Evolutionary conservation across 345 rosid species (phyloP), one percentile per base, ranked within the genome.

Genomic region (Hibiscus syriacus): DNA sequence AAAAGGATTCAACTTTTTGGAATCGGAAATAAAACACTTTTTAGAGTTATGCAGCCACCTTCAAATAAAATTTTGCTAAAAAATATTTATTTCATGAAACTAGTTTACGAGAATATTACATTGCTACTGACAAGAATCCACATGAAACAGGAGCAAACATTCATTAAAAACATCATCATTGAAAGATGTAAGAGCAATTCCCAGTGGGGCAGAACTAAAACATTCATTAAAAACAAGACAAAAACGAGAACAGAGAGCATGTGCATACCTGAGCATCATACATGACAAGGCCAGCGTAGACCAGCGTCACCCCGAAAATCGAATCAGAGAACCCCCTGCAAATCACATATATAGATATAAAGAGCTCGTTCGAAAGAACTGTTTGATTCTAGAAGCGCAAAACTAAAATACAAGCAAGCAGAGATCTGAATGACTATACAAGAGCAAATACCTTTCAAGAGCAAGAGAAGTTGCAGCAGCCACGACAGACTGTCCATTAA

Each of bases 251-350:
- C 26, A 25, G 27, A 25, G 27, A 22, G 48, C 11, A 30, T 1
- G 29, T 17, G 6, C 45, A 70, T 76, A 88, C 98, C 92, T 87
- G 96, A 17, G 97, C 87, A 70, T 90, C 98, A 71, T 92, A 90
- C 97, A 88, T 90, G 86, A 90, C 71, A 72, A 90, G 91, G 64
- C 82, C 80, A 52, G 98, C 98, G 66, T 92, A 88, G 60, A 92
- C 93, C 60, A 88, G 72, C 2, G 87, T 70, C 1, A 90, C 72
- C 50, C 98, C 97, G 67, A 92, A 83, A 52, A 92, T 80, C 16
- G 96, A 84, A 72, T 92, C 98, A 4, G 84, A 81, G 77, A 92
- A 90, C 6, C 98, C 97, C 86, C 98, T 92, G 80, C 58, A 56
- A 66, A 5, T 25, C 29, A 68, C 14, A 9, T 53, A 64, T 39